Evolutionary conservation across 345 rosid species (phyloP), one percentile per base, ranked within the genome.

Genomic region (Theobroma cacao): DNA sequence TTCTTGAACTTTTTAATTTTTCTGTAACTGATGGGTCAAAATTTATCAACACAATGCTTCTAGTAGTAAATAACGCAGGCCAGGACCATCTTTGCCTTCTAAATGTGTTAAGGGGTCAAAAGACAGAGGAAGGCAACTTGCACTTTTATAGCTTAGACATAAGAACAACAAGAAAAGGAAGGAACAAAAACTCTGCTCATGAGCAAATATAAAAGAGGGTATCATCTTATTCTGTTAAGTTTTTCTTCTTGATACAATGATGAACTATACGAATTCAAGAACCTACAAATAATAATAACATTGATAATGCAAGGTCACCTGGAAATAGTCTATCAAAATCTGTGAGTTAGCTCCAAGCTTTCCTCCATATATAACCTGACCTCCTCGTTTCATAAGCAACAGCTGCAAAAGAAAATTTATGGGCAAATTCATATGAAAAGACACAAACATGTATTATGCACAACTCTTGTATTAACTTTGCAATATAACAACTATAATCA

Each of bases 351-450:
- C 74, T 22, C 98, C 98, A 74, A 95, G 89, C 80, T 90, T 90
- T 55, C 98, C 98, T 68, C 98, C 97, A 69, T 91, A 90, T 82
- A 95, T 93, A 74, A 93, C 94, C 36, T 81, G 87, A 8, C 98
- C 98, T 38, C 98, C 98, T 77, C 98, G 89, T 87, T 95, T 95
- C 98, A 95, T 90, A n/a, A 95, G 94, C 85, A 95, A 94, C 58
- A 95, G 87, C 98, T 95, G 93, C 55, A 38, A 38, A 61, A 47
- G 9, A 81, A 17, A 72, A 55, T 70, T 30, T 28, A 50, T 63
- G 61, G 17, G 36, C 40, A 47, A 31, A n/a, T 11, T 28, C 30
- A 66, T 33, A 55, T 67, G 24, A 76, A 64, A 81, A 76, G 10
- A 40, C 45, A 80, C 12, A 75, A 14, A 45, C 26, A 72, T 1